Percentiles rank a stretch among this genome's conserved stretches.
Evolutionary conservation across 1,139 yeast genomes (phyloP).

Genomic region (Pichia sp.): DNA sequence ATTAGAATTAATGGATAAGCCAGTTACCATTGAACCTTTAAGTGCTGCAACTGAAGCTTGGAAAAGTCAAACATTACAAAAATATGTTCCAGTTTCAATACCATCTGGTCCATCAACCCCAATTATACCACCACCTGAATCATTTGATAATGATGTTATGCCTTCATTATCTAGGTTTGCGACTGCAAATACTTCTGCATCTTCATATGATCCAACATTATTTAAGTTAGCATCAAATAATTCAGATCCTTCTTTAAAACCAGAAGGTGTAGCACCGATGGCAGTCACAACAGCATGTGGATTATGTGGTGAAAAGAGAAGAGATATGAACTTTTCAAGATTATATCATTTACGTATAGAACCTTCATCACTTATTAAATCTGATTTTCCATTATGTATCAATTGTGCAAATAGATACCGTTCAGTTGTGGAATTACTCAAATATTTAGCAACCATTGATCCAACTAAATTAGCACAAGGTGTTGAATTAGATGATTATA

Average conservation of each 20-base stretch:
- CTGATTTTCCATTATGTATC: constrained; percentile 70
- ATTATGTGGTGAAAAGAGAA: constrained; percentile 72
- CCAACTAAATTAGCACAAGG: constrained; percentile 8
- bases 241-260: constrained; percentile 16
- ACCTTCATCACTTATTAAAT: constrained; percentile 25
- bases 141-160: constrained; percentile 2
- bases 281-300: constrained; percentile 73
- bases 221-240: constrained; percentile 9
- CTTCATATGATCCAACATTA: constrained; percentile 12
- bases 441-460: constrained; percentile 46
- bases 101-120: constrained; percentile 12
- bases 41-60: constrained; percentile 76
- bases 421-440: constrained; percentile 81
- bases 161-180: constrained; percentile 9
- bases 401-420: constrained; percentile 76
- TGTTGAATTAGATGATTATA: constrained; percentile 17
- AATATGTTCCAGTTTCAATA: constrained; percentile 7
- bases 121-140: constrained; percentile 4
- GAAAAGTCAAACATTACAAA: constrained; percentile 27
- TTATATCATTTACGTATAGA: constrained; percentile 56
- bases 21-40: constrained; percentile 80
- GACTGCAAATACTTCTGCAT: constrained; percentile 1
- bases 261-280: constrained; percentile 42
- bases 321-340: constrained; percentile 68
- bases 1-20: constrained; percentile 67